These are phyloP conservation scores for Claviceps spartinae DNA, from an alignment of 2,329 filamentous ascomycete species.

Conservation along the genomic window DNA sequence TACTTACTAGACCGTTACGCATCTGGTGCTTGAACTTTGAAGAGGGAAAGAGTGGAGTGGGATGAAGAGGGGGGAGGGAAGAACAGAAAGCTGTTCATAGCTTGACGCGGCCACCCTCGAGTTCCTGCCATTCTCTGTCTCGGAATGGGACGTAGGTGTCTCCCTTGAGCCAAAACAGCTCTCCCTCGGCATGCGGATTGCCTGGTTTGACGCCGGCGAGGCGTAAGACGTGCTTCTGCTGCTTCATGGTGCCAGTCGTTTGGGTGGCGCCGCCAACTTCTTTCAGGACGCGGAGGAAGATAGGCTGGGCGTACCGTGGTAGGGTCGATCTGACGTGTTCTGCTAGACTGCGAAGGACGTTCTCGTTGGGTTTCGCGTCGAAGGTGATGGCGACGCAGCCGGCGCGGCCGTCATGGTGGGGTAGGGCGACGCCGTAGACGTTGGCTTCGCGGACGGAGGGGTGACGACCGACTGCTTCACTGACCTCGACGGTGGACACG, in stretches of 20 bases:
- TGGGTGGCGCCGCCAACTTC: conserved; percentile 41
- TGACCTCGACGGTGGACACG: conserved; percentile 69
- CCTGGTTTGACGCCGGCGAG: conserved; percentile 58
- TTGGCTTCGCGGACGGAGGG: conserved; percentile 61
- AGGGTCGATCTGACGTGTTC: conserved; percentile 42
- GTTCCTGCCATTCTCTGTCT: conserved; percentile 50
- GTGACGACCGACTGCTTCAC: conserved; percentile 57
- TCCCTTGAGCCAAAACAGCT: conserved; percentile 52
- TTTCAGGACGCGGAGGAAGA: conserved; percentile 59
- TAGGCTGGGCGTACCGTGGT: conserved; percentile 61
- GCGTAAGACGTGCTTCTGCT: conserved; percentile 66
- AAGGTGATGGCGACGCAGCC: conserved; percentile 64
- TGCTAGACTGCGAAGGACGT: conserved; percentile 45
- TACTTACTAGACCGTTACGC: too few species aligned
- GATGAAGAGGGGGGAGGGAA: background rate
- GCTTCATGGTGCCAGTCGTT: conserved; percentile 76
- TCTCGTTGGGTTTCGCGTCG: conserved; percentile 30
- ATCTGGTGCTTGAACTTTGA: too few species aligned
- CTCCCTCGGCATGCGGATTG: conserved; percentile 19
- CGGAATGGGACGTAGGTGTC: conserved; percentile 56
- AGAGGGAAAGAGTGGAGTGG: too few species aligned
- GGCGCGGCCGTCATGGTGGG: conserved; percentile 69
- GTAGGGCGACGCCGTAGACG: conserved; percentile 70
- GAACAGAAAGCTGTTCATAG: conserved; percentile 30
- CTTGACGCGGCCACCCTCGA: conserved; percentile 57